Percentiles rank a stretch among this genome's conserved stretches.
Evolutionary conservation across 768 basidiomycete genomes (phyloP).

Genomic region (Coprinellus micaceus): DNA sequence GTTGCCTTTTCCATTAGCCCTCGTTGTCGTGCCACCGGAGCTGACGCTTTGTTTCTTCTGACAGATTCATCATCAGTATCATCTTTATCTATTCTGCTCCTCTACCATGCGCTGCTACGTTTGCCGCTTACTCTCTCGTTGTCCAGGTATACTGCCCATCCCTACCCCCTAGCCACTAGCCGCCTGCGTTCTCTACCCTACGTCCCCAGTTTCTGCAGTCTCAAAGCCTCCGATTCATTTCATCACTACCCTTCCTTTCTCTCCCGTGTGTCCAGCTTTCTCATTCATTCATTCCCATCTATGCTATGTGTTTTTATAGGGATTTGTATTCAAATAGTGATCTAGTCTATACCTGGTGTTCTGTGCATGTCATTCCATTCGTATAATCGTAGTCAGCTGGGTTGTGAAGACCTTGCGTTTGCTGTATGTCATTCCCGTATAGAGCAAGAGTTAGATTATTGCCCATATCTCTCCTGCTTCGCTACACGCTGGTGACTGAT

Average conservation of each 20-base stretch:
- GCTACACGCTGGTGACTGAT: too few species aligned
- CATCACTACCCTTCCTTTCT: neutral
- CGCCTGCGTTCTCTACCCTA: too few species aligned
- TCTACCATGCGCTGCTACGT: too few species aligned
- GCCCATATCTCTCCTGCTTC: too few species aligned
- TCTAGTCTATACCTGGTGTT: constrained; percentile 8
- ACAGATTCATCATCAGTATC: neutral
- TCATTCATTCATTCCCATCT: constrained; percentile 3
- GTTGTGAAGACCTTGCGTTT: neutral
- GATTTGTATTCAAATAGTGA: constrained; percentile 15
- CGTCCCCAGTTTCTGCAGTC: too few species aligned
- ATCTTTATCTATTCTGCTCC: neutral
- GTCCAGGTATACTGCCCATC: too few species aligned
- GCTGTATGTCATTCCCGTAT: neutral
- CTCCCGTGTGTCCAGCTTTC: neutral
- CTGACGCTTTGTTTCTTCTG: neutral
- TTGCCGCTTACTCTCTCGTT: too few species aligned
- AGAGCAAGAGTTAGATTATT: neutral
- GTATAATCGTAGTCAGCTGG: neutral
- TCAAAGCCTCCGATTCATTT: neutral
- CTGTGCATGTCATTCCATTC: neutral
- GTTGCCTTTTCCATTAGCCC: neutral
- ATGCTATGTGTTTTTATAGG: constrained; percentile 4
- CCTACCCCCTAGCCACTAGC: too few species aligned
- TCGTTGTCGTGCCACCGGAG: neutral